phyloP scores from a whole-genome alignment of 768 basidiomycete species.

The Kwoniella botswanensis region DNA sequence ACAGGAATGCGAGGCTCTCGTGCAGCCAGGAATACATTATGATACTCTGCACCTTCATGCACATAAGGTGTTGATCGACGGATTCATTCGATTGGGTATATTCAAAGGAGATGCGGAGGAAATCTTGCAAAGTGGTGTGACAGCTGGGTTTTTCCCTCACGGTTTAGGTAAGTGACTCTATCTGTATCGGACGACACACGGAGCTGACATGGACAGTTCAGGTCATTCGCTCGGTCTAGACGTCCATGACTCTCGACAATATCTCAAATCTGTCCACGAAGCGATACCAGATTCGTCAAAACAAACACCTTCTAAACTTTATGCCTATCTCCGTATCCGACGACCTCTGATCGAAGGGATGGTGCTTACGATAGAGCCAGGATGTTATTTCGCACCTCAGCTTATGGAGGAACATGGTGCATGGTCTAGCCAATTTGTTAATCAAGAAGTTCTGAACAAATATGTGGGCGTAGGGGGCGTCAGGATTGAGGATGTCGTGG shows the following conservation, averaged over 20 bases:
- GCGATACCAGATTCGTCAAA: constrained; percentile 50
- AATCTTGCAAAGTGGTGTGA: constrained; percentile 76
- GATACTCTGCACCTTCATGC: constrained; percentile 82
- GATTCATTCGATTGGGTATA: constrained; percentile 82
- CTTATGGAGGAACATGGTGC: constrained; percentile 60
- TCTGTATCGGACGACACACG: not conserved
- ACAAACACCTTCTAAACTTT: constrained; percentile 68
- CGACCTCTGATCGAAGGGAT: constrained; percentile 75
- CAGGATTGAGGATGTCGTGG: constrained; percentile 88
- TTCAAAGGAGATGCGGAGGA: constrained; percentile 67
- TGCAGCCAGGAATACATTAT: constrained; percentile 85
- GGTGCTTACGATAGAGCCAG: constrained; percentile 93
- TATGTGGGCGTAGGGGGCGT: constrained; percentile 89
- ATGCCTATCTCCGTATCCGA: constrained; percentile 78
- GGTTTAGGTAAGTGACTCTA: constrained; percentile 62
- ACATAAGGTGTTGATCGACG: constrained; percentile 78
- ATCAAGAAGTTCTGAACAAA: constrained; percentile 69
- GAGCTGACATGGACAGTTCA: constrained; percentile 42
- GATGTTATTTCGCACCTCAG: constrained; percentile 78
- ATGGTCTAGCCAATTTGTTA: constrained; percentile 63
- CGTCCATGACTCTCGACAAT: constrained; percentile 88
- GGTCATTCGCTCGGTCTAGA: constrained; percentile 92
- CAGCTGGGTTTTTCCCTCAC: constrained; percentile 90
- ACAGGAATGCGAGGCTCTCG: constrained; percentile 71
- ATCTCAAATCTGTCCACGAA: constrained; percentile 64